phyloP scores from a whole-genome alignment of 768 basidiomycete genomes.

The Xerocomus brunneocitrinus region DNA sequence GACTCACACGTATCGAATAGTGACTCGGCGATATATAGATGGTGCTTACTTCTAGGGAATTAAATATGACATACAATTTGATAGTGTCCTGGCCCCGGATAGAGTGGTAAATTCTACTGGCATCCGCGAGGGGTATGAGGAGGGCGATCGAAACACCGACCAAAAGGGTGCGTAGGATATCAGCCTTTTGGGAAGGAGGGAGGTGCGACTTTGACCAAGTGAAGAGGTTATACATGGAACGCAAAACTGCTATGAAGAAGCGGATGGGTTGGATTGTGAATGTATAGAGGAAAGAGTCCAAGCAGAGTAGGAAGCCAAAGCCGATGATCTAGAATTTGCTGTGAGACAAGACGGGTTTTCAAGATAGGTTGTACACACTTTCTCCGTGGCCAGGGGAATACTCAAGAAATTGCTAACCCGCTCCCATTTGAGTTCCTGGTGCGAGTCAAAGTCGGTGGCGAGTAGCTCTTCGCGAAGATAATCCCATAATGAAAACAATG shows the following conservation, averaged over 20 bases:
- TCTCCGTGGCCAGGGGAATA: constrained; percentile 91
- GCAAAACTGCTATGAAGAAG: constrained; percentile 58
- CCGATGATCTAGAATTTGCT: constrained; percentile 61
- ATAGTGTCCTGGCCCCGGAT: constrained; percentile 98
- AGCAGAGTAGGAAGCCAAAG: constrained; percentile 89
- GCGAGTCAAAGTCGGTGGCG: constrained; percentile 91
- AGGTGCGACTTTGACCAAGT: constrained; percentile 51
- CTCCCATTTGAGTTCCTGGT: constrained; percentile 94
- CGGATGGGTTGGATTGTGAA: constrained; percentile 98
- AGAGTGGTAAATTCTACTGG: constrained; percentile 96
- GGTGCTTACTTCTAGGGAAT: constrained; percentile 83
- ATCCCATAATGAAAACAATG: constrained; percentile 86
- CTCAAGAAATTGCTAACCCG: constrained; percentile 92
- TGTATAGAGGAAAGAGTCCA: constrained; percentile 96
- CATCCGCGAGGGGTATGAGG: constrained; percentile 81
- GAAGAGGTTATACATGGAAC: constrained; percentile 48
- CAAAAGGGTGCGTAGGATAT: constrained; percentile 78
- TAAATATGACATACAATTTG: constrained; percentile 98
- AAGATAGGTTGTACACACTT: constrained; percentile 45
- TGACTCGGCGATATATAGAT: not conserved
- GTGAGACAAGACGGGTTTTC: constrained; percentile 4
- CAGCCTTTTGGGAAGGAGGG: constrained; percentile 87
- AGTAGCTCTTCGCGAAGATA: constrained; percentile 85
- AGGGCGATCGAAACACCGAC: constrained; percentile 70
- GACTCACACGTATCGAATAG: not conserved